Evolutionary conservation across 768 basidiomycete species (phyloP), one percentile per base, ranked within the genome.

Genomic region (Clavulina sp.): DNA sequence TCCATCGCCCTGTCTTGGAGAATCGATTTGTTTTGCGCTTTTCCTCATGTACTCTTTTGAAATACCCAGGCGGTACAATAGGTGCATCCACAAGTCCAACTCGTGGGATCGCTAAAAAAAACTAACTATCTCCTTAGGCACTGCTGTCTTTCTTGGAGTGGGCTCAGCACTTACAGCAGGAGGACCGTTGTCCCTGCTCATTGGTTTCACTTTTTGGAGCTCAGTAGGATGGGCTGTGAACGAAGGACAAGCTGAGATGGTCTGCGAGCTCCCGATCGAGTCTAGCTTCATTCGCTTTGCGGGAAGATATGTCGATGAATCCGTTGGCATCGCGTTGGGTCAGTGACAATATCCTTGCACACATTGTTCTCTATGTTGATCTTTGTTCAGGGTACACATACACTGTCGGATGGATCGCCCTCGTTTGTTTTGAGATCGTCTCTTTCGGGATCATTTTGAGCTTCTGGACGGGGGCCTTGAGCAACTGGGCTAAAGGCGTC

Each of bases 191-290:
- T 47, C 23, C 23, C 26, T 24, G 44, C 44, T 16, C 44, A n/a
- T 47, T 16, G 44, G n/a, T n/a, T 47, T n/a, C 44, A 47, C 13
- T n/a, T n/a, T 47, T 13, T 47, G 44, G 44, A n/a, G 44, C 23
- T n/a, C 23, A 16, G 44, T 47, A 24, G 23, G 9, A 13, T 47
- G 18, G 18, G 18, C 16, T 21, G 44, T 47, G 13, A 47, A 47
- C 23, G 44, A 47, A 21, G 44, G 44, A 16, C 44, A 47, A 21
- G 44, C 44, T 9, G 44, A 47, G 23, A 47, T 47, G 44, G 44
- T 47, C n/a, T 47, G 13, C 44, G 13, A n/a, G 26, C 44, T 47
- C 23, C 44, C 44, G 9, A 47, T 47, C 18, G 44, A 47, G 44
- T 16, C 16, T 47, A 47, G 44, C 23, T 47, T 47, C 44, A 47